Evolutionary conservation across 2,329 filamentous ascomycete genomes (phyloP).

Genomic region (Drechslerella coelobrocha): DNA sequence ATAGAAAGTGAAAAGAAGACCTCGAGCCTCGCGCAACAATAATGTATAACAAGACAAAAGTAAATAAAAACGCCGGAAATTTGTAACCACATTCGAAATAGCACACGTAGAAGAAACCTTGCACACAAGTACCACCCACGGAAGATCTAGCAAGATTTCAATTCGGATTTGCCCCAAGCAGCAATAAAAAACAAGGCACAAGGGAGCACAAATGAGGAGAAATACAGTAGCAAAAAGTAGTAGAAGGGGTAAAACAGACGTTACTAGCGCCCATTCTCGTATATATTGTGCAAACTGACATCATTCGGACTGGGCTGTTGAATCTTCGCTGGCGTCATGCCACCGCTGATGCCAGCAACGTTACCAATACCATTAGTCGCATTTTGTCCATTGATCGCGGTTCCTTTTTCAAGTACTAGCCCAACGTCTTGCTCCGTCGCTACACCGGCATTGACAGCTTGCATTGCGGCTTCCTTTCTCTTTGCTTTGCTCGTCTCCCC

Average conservation of each 20-base stretch:
- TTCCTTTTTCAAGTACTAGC: slow-evolving; percentile 67
- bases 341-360: background rate
- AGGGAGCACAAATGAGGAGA: background rate
- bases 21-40: too few relatives aligned
- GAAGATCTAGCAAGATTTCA: too few relatives aligned
- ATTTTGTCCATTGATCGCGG: slow-evolving; percentile 62
- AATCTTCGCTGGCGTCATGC: slow-evolving; percentile 15
- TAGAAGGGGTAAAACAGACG: slow-evolving; percentile 9
- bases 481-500: slow-evolving; percentile 74
- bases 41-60: too few relatives aligned
- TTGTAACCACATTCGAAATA: too few relatives aligned
- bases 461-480: slow-evolving; percentile 69
- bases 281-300: slow-evolving; percentile 49
- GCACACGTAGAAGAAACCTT: too few relatives aligned
- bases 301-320: slow-evolving; percentile 48
- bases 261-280: slow-evolving; percentile 46
- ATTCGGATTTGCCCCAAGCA: too few relatives aligned
- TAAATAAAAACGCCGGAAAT: too few relatives aligned
- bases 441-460: slow-evolving; percentile 69
- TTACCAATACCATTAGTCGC: slow-evolving; percentile 13
- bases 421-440: slow-evolving; percentile 68
- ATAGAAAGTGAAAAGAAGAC: too few relatives aligned
- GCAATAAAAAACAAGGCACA: too few relatives aligned
- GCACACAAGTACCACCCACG: too few relatives aligned
- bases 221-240: background rate